These are phyloP conservation scores for Ophiocordyceps sinensis DNA, from an alignment of 2,329 filamentous ascomycete species.

Conservation along the genomic window DNA sequence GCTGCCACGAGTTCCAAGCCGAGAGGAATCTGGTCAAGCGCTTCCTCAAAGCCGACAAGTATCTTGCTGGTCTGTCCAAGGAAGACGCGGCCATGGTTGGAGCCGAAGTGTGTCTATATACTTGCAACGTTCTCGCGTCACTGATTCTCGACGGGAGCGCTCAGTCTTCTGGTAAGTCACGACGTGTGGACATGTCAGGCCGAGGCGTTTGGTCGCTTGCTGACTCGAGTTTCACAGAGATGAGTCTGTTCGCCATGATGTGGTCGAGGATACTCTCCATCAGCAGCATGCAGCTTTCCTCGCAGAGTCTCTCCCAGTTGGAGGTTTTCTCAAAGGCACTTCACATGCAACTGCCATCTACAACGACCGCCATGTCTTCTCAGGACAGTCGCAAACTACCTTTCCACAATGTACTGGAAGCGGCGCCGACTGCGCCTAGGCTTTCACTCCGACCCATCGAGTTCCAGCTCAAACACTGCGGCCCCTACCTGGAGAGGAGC, in stretches of 20 bases:
- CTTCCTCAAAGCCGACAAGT: slow-evolving; percentile 32
- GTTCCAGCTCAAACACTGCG: slow-evolving; percentile 14
- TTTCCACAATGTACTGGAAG: neutral
- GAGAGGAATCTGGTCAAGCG: slow-evolving; percentile 24
- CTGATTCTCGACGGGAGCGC: neutral
- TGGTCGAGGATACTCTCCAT: slow-evolving; percentile 6
- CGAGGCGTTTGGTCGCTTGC: neutral
- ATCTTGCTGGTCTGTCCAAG: slow-evolving; percentile 25
- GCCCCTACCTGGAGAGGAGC: slow-evolving; percentile 61
- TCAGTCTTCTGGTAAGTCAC: neutral
- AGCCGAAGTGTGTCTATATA: slow-evolving; percentile 17
- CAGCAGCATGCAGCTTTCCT: slow-evolving; percentile 2
- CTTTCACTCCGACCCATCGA: slow-evolving; percentile 16
- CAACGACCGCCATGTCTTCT: neutral
- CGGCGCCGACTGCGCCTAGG: neutral
- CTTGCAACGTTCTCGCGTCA: slow-evolving; percentile 15
- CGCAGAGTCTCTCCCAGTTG: slow-evolving; percentile 3
- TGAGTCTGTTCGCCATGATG: slow-evolving; percentile 3
- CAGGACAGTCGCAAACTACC: neutral
- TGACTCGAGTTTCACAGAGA: neutral
- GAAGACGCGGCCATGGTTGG: slow-evolving; percentile 14
- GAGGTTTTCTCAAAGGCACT: slow-evolving; percentile 4
- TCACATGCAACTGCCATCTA: slow-evolving; percentile 2
- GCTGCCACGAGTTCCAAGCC: slow-evolving; percentile 28
- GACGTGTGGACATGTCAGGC: neutral